A percentile compares a stretch with the other conserved stretches of the same genome.
These are phyloP conservation scores for Penicillium vulpinum DNA, from an alignment of 2,329 filamentous ascomycete genomes.

Conservation along the genomic window DNA sequence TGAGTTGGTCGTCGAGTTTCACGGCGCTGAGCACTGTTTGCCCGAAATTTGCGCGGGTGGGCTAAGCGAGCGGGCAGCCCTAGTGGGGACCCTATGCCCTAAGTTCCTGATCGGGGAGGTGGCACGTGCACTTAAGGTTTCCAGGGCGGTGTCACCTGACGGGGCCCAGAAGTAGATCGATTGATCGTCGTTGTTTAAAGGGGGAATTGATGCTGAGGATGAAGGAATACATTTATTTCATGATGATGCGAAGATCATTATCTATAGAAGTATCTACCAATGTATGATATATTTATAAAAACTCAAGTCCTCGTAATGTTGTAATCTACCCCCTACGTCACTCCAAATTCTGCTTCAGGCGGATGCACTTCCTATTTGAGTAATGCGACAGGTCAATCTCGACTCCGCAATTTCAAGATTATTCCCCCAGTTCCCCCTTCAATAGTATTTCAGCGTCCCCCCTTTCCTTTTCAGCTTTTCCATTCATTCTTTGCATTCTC, in stretches of 20 bases:
- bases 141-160: slow-evolving; percentile 9
- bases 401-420: slow-evolving; percentile 30
- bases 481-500: slow-evolving; percentile 8
- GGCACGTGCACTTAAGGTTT: slow-evolving; percentile 17
- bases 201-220: not conserved
- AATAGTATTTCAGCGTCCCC: not conserved
- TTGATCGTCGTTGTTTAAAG: not conserved
- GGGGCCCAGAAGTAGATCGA: slow-evolving; percentile 5
- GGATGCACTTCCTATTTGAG: slow-evolving; percentile 19
- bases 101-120: slow-evolving; percentile 10
- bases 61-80: slow-evolving; percentile 38
- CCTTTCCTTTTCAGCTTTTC: not conserved
- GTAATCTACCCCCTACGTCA: not conserved
- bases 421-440: slow-evolving; percentile 2
- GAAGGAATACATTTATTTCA: not conserved
- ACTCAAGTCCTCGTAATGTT: not conserved
- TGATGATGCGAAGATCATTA: not conserved
- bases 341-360: slow-evolving; percentile 9
- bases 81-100: slow-evolving; percentile 35
- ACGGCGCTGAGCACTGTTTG: slow-evolving; percentile 19
- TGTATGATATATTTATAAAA: not conserved
- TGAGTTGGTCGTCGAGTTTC: slow-evolving; percentile 32
- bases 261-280: too few relatives aligned
- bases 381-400: slow-evolving; percentile 3
- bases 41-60: slow-evolving; percentile 38